Conservation (phyloP, 169 alveolate species). For the Plasmodium sp. region DNA sequence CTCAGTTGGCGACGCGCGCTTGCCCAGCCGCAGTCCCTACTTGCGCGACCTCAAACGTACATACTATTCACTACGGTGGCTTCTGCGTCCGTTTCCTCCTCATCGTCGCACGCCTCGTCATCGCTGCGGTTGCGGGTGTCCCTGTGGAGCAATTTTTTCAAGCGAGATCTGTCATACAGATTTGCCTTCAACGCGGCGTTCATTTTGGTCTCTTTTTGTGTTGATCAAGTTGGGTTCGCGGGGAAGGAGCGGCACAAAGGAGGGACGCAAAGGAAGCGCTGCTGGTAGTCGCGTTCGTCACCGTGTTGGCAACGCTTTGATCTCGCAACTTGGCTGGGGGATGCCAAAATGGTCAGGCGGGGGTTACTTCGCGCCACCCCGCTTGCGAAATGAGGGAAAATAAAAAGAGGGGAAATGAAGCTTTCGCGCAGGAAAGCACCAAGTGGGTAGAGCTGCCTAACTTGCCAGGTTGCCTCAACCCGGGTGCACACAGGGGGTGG, state of each 20-base stretch:
- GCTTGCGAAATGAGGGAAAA: neutral
- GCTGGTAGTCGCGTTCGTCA: neutral
- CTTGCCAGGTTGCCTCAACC: neutral
- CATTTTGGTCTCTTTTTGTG: slow-evolving; percentile 13
- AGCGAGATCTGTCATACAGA: neutral
- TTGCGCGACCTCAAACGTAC: neutral
- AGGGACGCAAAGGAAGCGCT: neutral
- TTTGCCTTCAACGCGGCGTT: neutral
- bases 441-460: neutral
- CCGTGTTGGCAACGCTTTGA: neutral
- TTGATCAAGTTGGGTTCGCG: neutral
- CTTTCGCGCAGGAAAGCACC: neutral
- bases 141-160: neutral
- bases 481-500: neutral
- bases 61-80: slow-evolving; percentile 37
- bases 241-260: neutral
- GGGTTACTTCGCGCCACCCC: neutral
- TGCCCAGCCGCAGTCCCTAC: neutral
- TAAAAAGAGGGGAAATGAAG: neutral
- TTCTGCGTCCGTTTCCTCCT: slow-evolving; percentile 5
- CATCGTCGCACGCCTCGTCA: slow-evolving; percentile 16
- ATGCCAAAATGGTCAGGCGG: neutral
- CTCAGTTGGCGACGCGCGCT: too few relatives aligned
- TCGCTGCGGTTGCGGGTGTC: neutral
- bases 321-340: neutral